Evolutionary conservation across 805 yeast species (phyloP), one percentile per base, ranked within the genome.

Genomic region (Wickerhamomyces xylosicus): DNA sequence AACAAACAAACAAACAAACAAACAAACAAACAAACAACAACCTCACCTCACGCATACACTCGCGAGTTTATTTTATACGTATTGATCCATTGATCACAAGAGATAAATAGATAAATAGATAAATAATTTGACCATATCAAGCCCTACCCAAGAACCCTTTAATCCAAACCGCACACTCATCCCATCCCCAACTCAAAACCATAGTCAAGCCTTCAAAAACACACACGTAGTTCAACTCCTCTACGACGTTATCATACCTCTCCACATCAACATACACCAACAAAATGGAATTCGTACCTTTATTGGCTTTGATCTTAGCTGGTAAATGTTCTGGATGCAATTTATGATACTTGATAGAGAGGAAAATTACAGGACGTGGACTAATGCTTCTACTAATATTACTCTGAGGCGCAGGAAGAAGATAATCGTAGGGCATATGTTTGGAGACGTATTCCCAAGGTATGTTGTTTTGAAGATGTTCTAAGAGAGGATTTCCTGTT

Each of bases 261-360:
- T 72, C 80, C 10, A 79, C 72, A 51, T 82, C 92, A 5, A 81
- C 79, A 5, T 79, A 77, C 25, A 74, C 71, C 34, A 82, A 55
- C 19, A 82, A 48, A 2, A 81, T 65, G n/a, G 80, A 67, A 8
- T 67, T 63, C 27, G 63, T 59, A 48, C 63, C 69, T 6, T 49
- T 33, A 39, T 61, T 45, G 25, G 63, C 58, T 43, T 58, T 64
- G 56, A 79, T 66, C 42, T 81, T 64, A 44, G 72, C 73, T 58
- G 73, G 71, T 3, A 84, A 68, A 48, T 84, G 83, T 47, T 82
- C 90, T 0, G 89, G 86, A 46, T 79, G 81, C 31, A 84, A 60
- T 54, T 81, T 82, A 52, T 81, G 86, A 53, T 83, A 84, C 37
- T 79, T 78, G 36, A 84, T 56, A 1, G 85, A 75, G 3, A 84